Conservation (phyloP, 2,329 filamentous ascomycete species). For the Paracamarosporium sp. region DNA sequence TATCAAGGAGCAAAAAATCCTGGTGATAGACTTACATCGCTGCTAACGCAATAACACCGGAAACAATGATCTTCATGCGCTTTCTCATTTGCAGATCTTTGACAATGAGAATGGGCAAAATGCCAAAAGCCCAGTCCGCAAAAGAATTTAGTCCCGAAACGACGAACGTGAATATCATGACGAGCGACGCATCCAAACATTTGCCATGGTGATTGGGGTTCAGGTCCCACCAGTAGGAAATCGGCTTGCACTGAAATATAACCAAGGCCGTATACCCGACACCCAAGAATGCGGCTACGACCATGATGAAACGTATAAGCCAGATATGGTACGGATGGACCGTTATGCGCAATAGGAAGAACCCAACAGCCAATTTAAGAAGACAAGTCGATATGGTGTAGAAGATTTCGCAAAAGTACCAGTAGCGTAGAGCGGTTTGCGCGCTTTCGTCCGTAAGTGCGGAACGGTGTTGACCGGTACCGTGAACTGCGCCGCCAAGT, state of each 20-base stretch:
- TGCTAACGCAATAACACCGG: constrained; percentile 59
- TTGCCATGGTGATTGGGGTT: constrained; percentile 43
- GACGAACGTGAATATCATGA: constrained; percentile 59
- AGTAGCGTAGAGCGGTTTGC: constrained; percentile 44
- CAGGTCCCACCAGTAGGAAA: constrained; percentile 57
- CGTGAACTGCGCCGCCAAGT: constrained; percentile 46
- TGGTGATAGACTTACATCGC: constrained; percentile 30
- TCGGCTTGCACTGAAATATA: constrained; percentile 59
- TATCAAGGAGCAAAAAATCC: background rate
- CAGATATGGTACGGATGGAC: constrained; percentile 50
- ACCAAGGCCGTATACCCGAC: constrained; percentile 58
- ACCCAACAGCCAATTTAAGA: constrained; percentile 58
- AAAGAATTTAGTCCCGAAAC: constrained; percentile 35
- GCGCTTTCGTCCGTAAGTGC: constrained; percentile 37
- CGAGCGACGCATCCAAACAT: constrained; percentile 51
- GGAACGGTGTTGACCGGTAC: constrained; percentile 43
- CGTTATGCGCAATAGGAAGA: constrained; percentile 60
- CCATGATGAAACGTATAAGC: constrained; percentile 56
- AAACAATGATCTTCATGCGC: constrained; percentile 60
- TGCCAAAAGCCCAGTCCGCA: constrained; percentile 37
- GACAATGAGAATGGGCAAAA: constrained; percentile 56
- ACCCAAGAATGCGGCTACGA: constrained; percentile 52
- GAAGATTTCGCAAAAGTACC: constrained; percentile 62
- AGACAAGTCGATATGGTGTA: constrained; percentile 57
- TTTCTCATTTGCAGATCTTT: constrained; percentile 62